Evolutionary conservation across 2,329 filamentous ascomycete species (phyloP), one percentile per base, ranked within the genome.

Genomic region (Stagonosporopsis cucurbitacearum): DNA sequence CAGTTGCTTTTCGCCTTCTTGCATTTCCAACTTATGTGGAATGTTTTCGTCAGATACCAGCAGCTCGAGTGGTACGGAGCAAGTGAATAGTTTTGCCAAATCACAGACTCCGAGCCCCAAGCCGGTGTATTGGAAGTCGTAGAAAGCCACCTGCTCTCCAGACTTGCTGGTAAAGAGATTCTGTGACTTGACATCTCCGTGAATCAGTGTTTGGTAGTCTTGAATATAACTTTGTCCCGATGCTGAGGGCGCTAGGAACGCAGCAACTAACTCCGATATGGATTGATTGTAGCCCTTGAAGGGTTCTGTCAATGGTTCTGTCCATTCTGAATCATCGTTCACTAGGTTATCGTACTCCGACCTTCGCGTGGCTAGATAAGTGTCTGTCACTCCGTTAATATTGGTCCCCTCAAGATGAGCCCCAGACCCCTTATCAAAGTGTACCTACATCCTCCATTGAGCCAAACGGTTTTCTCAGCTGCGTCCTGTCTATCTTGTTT

Each of bases 171-270:
- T 84, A 64, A 88, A 88, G 6, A 89, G 78, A 55, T 90, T 90
- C 62, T 89, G 86, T 0, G 84, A 87, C 69, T 90, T 90, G 47
- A 89, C 86, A 53, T 90, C 87, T 7, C 87, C 87, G 63, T 90
- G 87, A 7, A 90, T 84, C 15, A 85, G 79, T 0, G 86, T 86
- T 59, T 88, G 66, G 30, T 77, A 77, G 0, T 54, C 54, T 9
- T 58, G 79, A 1, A 79, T 77, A 0, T 74, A 52, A 7, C 78
- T 79, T 5, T 54, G 53, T 2, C 60, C 62, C 0, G 54, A 15
- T 5, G 40, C 26, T 20, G 65, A 69, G 0, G 84, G 83, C 0
- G 77, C 78, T 12, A 87, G 73, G 12, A 84, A 78, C 0, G 71
- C 58, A 1, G 86, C 85, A 3, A 80, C 84, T 56, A 81, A 70